Base-by-base conservation (phyloP, 176 grass and related monocot genomes). In the Pharus latifolius region DNA sequence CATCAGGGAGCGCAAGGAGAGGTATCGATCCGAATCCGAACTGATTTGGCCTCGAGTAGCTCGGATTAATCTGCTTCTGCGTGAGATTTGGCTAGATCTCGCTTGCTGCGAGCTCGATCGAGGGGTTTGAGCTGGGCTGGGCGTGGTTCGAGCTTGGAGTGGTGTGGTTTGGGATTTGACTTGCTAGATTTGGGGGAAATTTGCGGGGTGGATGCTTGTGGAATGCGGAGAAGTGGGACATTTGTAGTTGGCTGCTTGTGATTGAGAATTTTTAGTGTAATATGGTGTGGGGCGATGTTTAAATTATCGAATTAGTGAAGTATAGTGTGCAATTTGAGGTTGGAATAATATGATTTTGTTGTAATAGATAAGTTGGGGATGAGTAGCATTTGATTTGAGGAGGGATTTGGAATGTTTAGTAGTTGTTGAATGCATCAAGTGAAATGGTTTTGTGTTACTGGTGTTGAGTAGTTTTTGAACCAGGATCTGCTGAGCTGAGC, bases 1-100 rank as follows among this genome's bases (percentile, higher is more conserved):
- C 73, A 80, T 99, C 67, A 76, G 91, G 75, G 96, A 99, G 30
- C 84, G 96, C 41, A 99, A 87, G 71, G 84, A 99, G 77, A 93
- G 96, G 96, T 99, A 49, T 47, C 55, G 63, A 61, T 46, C 35
- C 57, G 78, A 16, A 52, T 53, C 52, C 24, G 20, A 38, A 9
- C 35, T 38, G 0, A 28, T 10, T 22, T 7, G 14, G 2, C 9
- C 43, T 7, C 26, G 11, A 22, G 48, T 34, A 13, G 20, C 51
- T 45, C 24, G 2, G 57, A 42, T 81, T 63, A 12, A 17, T 15
- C 19, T 41, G 6, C 16, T 2, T 29, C 58, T 1, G 60, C 62
- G 23, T 34, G 53, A 11, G 17, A 20, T 27, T 5, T 25, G 41
- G 61, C 42, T 67, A 78, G 77, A 92, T 92, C 78, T 84, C 78